Evolutionary conservation across 2,329 filamentous ascomycete genomes (phyloP).

Genomic region (Fusarium tuaranense): DNA sequence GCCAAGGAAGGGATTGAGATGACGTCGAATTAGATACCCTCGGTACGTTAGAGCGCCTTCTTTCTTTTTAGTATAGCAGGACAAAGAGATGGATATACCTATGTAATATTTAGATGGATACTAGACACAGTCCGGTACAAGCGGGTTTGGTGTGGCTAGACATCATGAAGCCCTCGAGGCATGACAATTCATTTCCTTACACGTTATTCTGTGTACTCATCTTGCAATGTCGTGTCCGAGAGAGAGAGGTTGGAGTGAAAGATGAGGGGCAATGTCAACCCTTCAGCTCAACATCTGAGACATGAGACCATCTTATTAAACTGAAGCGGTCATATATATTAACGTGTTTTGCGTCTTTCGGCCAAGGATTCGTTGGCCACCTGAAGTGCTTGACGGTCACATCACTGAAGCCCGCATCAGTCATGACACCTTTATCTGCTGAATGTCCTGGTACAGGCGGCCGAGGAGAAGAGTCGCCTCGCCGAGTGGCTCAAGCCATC

Average conservation of each 20-base stretch:
- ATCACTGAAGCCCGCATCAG: no score
- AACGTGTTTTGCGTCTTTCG: no score
- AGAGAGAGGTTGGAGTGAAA: neutral
- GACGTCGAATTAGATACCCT: slow-evolving; percentile 36
- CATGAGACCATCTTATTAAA: no score
- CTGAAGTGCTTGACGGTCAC: no score
- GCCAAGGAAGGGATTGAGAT: slow-evolving; percentile 36
- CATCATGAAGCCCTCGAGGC: neutral
- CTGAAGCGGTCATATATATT: no score
- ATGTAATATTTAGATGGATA: slow-evolving; percentile 23
- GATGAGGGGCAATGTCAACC: neutral
- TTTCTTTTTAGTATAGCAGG: neutral
- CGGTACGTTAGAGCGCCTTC: slow-evolving; percentile 1
- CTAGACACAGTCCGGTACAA: neutral
- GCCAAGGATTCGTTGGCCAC: no score
- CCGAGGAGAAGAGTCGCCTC: no score
- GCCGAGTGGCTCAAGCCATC: no score
- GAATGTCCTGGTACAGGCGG: no score
- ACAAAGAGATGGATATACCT: slow-evolving; percentile 16
- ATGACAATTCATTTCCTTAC: neutral
- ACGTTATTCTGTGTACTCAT: neutral
- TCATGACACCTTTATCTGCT: no score
- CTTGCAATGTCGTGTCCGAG: no score
- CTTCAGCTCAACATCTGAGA: neutral
- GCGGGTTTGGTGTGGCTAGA: neutral